Conservation (phyloP, 2,329 filamentous ascomycete species). For the Gyromitra esculenta region DNA sequence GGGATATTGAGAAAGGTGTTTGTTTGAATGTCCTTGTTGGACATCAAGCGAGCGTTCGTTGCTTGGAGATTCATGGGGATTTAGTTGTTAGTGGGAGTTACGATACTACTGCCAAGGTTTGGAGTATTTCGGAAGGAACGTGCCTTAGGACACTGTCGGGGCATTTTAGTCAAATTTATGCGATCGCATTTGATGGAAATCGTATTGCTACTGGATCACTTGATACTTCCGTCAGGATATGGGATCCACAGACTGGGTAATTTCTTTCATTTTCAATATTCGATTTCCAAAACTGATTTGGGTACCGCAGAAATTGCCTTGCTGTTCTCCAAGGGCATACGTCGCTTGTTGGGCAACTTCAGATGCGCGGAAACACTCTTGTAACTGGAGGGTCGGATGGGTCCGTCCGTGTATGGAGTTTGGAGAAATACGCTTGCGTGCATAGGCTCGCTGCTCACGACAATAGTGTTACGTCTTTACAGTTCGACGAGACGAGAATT, state of each 20-base stretch:
- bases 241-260: constrained; percentile 87
- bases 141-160: constrained; percentile 90
- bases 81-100: constrained; percentile 98
- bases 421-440: constrained; percentile 88
- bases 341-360: constrained; percentile 92
- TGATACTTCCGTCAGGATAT: constrained; percentile 95
- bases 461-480: constrained; percentile 96
- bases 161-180: constrained; percentile 99
- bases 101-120: constrained; percentile 94
- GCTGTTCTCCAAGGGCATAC: constrained; percentile 96
- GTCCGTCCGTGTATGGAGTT: constrained; percentile 93
- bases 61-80: constrained; percentile 94
- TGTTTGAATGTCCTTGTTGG: constrained; percentile 93
- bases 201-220: constrained; percentile 94
- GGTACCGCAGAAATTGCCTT: constrained; percentile 72
- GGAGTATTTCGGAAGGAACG: constrained; percentile 95
- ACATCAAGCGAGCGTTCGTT: constrained; percentile 94
- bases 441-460: constrained; percentile 95
- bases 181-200: constrained; percentile 94
- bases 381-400: constrained; percentile 97
- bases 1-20: constrained; percentile 88
- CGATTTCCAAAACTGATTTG: constrained; percentile 52
- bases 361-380: constrained; percentile 92
- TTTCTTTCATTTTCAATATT: constrained; percentile 19
- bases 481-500: constrained; percentile 95